Conservation (phyloP, 768 basidiomycete species). For the Gloeophyllum trabeum region DNA sequence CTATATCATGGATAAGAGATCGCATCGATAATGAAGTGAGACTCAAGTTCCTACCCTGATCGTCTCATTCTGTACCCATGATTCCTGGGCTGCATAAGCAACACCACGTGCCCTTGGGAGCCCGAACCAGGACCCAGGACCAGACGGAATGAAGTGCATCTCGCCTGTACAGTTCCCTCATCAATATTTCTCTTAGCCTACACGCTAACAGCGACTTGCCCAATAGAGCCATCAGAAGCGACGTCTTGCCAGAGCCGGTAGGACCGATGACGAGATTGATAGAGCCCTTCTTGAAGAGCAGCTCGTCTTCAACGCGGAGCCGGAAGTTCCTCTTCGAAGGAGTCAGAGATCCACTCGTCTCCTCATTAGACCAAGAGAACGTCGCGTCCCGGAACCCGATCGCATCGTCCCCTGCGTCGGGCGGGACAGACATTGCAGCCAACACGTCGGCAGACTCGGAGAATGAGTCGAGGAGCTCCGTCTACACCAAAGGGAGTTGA, state of each 20-base stretch:
- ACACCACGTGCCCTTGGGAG: constrained; percentile 61
- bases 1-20: background rate
- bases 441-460: constrained; percentile 6
- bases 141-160: constrained; percentile 48
- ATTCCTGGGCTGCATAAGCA: constrained; percentile 75
- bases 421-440: background rate
- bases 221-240: constrained; percentile 51
- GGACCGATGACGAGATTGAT: constrained; percentile 53
- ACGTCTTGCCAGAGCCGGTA: constrained; percentile 51
- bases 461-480: constrained; percentile 20
- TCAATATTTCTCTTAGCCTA: background rate
- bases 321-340: constrained; percentile 35
- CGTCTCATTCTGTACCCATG: constrained; percentile 78
- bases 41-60: constrained; percentile 32
- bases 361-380: constrained; percentile 41
- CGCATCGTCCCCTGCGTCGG: constrained; percentile 9
- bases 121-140: constrained; percentile 50
- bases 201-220: constrained; percentile 13
- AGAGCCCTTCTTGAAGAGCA: constrained; percentile 38
- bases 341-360: constrained; percentile 21
- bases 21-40: background rate
- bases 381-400: constrained; percentile 44
- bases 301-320: constrained; percentile 38
- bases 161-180: constrained; percentile 26
- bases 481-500: constrained; percentile 9